phyloP scores from a whole-genome alignment of 139 green algal genomes.

The Pycnococcus provasolii region DNA sequence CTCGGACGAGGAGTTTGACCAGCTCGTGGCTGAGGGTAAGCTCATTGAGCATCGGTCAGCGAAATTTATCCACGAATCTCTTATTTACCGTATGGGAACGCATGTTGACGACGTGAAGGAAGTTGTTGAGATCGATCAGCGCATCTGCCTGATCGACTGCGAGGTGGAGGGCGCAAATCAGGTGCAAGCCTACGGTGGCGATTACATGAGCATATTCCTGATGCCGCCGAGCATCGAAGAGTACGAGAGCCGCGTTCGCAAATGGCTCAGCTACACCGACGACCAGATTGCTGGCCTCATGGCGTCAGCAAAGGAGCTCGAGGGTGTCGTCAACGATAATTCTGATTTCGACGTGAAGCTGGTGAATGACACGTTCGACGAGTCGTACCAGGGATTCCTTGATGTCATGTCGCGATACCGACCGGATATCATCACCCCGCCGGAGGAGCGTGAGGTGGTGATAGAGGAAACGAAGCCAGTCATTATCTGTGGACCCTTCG shows the following conservation, averaged over 20 bases:
- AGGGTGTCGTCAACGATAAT: slow-evolving; percentile 11
- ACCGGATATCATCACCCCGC: slow-evolving; percentile 14
- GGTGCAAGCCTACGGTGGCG: slow-evolving; percentile 26
- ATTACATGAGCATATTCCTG: slow-evolving; percentile 58
- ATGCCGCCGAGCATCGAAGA: slow-evolving; percentile 30
- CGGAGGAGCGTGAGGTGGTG: slow-evolving; percentile 2
- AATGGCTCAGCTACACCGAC: slow-evolving; percentile 40
- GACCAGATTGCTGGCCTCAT: slow-evolving; percentile 35
- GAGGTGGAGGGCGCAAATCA: slow-evolving; percentile 1
- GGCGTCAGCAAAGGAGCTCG: slow-evolving; percentile 18
- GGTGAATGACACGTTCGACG: slow-evolving; percentile 37
- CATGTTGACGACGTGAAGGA: slow-evolving; percentile 12
- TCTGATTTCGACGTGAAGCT: slow-evolving; percentile 38
- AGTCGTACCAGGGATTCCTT: slow-evolving; percentile 35
- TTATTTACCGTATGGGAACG: no score
- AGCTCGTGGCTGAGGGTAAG: slow-evolving; percentile 20
- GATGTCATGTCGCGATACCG: slow-evolving; percentile 33
- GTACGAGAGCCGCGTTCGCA: slow-evolving; percentile 2
- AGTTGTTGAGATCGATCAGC: slow-evolving; percentile 18
- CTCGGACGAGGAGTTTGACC: slow-evolving; percentile 24
- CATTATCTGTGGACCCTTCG: slow-evolving; percentile 11
- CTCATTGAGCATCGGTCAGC: slow-evolving; percentile 17
- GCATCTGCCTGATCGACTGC: slow-evolving; percentile 8
- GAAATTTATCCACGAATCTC: no score
- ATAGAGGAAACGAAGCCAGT: not conserved